A percentile compares a stretch with the other conserved stretches of the same genome.
These are phyloP conservation scores for Circinella umbellata DNA, from an alignment of 371 early-diverging fungal species.

Conservation along the genomic window DNA sequence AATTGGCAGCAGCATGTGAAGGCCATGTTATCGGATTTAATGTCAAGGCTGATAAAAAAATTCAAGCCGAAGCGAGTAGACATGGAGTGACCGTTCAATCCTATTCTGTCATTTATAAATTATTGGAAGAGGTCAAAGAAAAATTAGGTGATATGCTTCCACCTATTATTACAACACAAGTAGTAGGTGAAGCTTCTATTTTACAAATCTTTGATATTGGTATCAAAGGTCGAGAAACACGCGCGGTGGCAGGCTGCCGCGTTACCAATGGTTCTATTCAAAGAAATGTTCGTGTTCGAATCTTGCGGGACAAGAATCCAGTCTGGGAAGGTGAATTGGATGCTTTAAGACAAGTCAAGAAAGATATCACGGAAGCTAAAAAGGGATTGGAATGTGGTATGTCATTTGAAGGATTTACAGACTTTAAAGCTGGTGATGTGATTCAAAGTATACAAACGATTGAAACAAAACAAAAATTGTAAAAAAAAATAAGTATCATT, in stretches of 20 bases:
- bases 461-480: slow-evolving; percentile 56
- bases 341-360: slow-evolving; percentile 82
- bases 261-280: slow-evolving; percentile 77
- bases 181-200: slow-evolving; percentile 89
- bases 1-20: slow-evolving; percentile 68
- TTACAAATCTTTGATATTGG: slow-evolving; percentile 82
- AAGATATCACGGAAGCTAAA: slow-evolving; percentile 84
- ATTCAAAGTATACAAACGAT: slow-evolving; percentile 71
- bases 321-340: slow-evolving; percentile 74
- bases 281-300: slow-evolving; percentile 63
- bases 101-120: slow-evolving; percentile 87
- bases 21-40: slow-evolving; percentile 88
- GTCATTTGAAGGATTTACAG: slow-evolving; percentile 80
- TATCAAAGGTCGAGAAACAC: slow-evolving; percentile 68
- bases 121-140: slow-evolving; percentile 87
- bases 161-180: slow-evolving; percentile 73
- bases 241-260: slow-evolving; percentile 86
- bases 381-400: slow-evolving; percentile 95
- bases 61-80: slow-evolving; percentile 64
- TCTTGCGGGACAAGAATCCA: slow-evolving; percentile 68
- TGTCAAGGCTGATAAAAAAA: slow-evolving; percentile 80
- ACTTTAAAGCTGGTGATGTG: slow-evolving; percentile 80
- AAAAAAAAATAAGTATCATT: not conserved
- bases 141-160: slow-evolving; percentile 80
- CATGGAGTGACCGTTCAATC: slow-evolving; percentile 69